Conservation (phyloP, 2,329 filamentous ascomycete genomes). For the Polytolypa hystricis region DNA sequence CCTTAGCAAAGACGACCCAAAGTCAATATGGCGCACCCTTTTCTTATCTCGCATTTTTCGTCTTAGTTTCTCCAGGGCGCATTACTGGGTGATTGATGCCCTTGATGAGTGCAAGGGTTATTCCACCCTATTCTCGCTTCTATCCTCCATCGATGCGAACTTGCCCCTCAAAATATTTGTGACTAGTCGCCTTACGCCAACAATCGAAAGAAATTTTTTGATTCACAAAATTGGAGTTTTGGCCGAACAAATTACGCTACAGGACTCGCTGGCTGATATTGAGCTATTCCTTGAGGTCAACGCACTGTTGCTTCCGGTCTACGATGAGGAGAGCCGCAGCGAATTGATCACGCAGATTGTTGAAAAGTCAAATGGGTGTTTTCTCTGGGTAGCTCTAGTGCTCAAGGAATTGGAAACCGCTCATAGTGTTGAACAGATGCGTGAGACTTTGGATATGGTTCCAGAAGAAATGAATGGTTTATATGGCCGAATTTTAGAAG, state of each 20-base stretch:
- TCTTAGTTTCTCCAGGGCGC: constrained; percentile 1
- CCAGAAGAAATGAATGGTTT: constrained; percentile 25
- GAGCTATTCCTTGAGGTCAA: constrained; percentile 15
- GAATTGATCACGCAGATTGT: constrained; percentile 13
- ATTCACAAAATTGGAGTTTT: neutral
- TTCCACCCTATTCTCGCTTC: constrained; percentile 3
- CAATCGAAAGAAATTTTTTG: neutral
- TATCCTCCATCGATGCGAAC: constrained; percentile 14
- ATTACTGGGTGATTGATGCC: constrained; percentile 15
- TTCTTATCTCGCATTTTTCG: constrained; percentile 7
- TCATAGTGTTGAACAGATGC: constrained; percentile 16
- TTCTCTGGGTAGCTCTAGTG: constrained; percentile 25
- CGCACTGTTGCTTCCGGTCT: constrained; percentile 10
- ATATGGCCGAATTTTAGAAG: constrained; percentile 22
- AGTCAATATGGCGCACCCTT: constrained; percentile 9
- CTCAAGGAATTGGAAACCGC: constrained; percentile 20
- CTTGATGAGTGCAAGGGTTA: constrained; percentile 13
- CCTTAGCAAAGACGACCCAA: constrained; percentile 10
- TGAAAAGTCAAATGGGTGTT: constrained; percentile 20
- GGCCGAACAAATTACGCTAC: constrained; percentile 10
- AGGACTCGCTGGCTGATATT: constrained; percentile 18
- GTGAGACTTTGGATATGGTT: constrained; percentile 21
- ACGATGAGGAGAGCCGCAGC: constrained; percentile 1
- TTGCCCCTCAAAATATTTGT: constrained; percentile 20
- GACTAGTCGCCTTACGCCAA: constrained; percentile 10